These are phyloP conservation scores for Wickerhamomyces bisporus DNA, from an alignment of 805 yeast species.

Conservation along the genomic window DNA sequence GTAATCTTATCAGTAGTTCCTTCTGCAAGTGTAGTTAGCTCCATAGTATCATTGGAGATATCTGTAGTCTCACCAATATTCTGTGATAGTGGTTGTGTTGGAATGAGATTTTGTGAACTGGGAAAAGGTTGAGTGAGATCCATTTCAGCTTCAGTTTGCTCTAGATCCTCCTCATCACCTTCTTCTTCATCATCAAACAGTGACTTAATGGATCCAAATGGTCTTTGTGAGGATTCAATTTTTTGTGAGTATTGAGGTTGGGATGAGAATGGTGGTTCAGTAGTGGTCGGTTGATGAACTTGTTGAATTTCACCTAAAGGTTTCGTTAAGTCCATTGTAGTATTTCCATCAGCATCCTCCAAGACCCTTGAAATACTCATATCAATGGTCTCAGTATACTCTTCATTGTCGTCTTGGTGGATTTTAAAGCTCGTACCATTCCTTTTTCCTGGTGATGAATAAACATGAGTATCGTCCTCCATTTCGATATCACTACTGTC, in stretches of 20 bases:
- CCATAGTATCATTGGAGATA: slow-evolving; percentile 16
- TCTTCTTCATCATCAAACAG: slow-evolving; percentile 21
- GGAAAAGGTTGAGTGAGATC: slow-evolving; percentile 20
- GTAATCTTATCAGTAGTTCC: slow-evolving; percentile 15
- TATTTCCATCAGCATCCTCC: slow-evolving; percentile 13
- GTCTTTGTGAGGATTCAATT: slow-evolving; percentile 12
- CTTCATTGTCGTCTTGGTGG: slow-evolving; percentile 15
- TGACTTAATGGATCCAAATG: slow-evolving; percentile 22
- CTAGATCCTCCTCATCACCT: slow-evolving; percentile 14
- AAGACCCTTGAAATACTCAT: slow-evolving; percentile 15
- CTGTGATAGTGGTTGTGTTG: neutral
- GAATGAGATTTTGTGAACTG: neutral
- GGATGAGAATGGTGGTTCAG: neutral
- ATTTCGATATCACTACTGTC: slow-evolving; percentile 25
- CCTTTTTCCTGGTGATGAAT: slow-evolving; percentile 17
- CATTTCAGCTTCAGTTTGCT: slow-evolving; percentile 23
- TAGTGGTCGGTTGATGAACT: slow-evolving; percentile 3
- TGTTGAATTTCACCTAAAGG: slow-evolving; percentile 20
- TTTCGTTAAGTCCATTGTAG: slow-evolving; percentile 24
- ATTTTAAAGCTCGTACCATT: slow-evolving; percentile 12
- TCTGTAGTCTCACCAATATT: neutral
- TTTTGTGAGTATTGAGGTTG: neutral
- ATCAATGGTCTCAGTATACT: slow-evolving; percentile 14
- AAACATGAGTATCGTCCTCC: slow-evolving; percentile 21
- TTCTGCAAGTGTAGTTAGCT: slow-evolving; percentile 11